Evolutionary conservation across 495 filamentous ascomycete genomes (phyloP), one percentile per base, ranked within the genome.

Genomic region (Diplogelasinospora grovesii): DNA sequence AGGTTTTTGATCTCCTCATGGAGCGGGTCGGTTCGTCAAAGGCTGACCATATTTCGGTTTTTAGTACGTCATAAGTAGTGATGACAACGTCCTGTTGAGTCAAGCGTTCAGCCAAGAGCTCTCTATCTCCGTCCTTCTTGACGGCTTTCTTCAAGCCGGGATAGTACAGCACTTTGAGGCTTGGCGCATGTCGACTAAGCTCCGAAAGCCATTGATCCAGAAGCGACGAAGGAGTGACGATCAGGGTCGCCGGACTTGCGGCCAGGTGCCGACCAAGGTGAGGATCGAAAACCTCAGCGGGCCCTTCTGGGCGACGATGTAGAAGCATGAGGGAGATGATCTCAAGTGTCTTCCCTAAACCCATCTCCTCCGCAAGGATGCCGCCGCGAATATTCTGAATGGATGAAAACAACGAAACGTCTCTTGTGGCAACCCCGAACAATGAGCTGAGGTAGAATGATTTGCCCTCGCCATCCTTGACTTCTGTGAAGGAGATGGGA

Each of bases 351-450:
- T 98, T 98, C 1, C 92, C 92, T 4, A 98, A 65, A 0, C 90
- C 90, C 92, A 96, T 96, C 62, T 98, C 92, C 59, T 98, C 90
- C 0, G 89, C 86, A 15, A 98, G 71, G 21, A 77, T 81, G 28
- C 83, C 83, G 21, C 83, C 83, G 33, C 69, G 76, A 21, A 85
- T 39, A 2, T 46, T 52, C 31, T 70, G 57, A 7, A 59, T 50
- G 26, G 67, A 57, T 20, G 50, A 39, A 52, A 80, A 79, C 6
- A 59, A 30, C 19, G 58, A 59, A 2, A 69, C 28, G 56, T 83
- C 71, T 6, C 64, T 70, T 1, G 74, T 77, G 8, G 79, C 68
- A 8, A 79, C 59, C 45, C 81, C 77, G 36, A 81, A 77, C 9
- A 89, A 54, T 33, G 78, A 69, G 57, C 83, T 94, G 30, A 67